These are phyloP conservation scores for Henckelia pumila DNA, from an alignment of 257 asterid species.

Conservation along the genomic window DNA sequence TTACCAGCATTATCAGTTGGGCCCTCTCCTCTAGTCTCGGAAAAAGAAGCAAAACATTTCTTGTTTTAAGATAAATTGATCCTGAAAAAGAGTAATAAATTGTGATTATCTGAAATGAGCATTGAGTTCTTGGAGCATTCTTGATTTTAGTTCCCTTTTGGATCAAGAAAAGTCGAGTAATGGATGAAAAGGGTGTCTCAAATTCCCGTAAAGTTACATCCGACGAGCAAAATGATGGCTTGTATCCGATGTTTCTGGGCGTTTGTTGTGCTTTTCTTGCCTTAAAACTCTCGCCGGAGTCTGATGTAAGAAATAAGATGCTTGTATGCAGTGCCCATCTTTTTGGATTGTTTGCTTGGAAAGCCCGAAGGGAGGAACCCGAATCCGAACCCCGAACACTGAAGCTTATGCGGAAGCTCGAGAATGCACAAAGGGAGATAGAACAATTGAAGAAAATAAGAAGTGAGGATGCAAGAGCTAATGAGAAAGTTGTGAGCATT, in stretches of 20 bases:
- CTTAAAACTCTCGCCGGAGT: slow-evolving; percentile 50
- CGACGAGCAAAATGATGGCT: slow-evolving; percentile 42
- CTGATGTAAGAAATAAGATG: slow-evolving; percentile 45
- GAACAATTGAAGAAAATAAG: slow-evolving; percentile 56
- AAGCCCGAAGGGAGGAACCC: slow-evolving; percentile 43
- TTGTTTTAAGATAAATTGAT: no score
- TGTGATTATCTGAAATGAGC: no score
- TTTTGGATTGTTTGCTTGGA: slow-evolving; percentile 66
- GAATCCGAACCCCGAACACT: no score
- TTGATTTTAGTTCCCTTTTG: background rate
- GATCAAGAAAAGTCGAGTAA: slow-evolving; percentile 24
- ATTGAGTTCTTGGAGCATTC: no score
- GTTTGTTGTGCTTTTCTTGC: slow-evolving; percentile 77
- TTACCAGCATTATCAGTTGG: no score
- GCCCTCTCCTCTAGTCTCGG: no score
- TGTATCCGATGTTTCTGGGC: slow-evolving; percentile 59
- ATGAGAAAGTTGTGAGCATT: slow-evolving; percentile 75
- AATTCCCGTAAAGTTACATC: no score
- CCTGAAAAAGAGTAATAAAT: no score
- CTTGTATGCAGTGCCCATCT: slow-evolving; percentile 76
- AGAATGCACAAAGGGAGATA: slow-evolving; percentile 47
- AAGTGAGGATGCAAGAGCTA: slow-evolving; percentile 86
- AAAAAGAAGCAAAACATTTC: no score
- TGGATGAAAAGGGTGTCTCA: slow-evolving; percentile 59
- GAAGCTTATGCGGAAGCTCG: slow-evolving; percentile 49